A percentile compares a stretch with the other conserved stretches of the same genome.
These are phyloP conservation scores for Myxozyma udenii DNA, from an alignment of 805 yeast genomes.

Conservation along the genomic window DNA sequence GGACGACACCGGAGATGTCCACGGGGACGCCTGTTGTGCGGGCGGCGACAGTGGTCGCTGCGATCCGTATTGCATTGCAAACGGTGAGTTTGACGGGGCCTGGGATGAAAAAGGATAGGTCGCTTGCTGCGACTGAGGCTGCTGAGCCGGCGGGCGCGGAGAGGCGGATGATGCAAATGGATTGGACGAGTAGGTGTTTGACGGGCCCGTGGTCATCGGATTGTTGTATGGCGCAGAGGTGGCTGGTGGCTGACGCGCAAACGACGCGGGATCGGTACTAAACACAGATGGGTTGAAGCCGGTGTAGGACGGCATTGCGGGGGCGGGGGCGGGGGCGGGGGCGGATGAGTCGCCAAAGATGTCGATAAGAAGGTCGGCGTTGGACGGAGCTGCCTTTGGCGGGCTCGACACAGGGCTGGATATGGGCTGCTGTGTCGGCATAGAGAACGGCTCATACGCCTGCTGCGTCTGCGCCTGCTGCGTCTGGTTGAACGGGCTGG, in stretches of 20 bases:
- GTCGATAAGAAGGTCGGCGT: slow-evolving; percentile 16
- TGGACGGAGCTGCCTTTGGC: slow-evolving; percentile 31
- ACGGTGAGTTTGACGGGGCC: too few species aligned
- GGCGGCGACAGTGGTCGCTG: too few species aligned
- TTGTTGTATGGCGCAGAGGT: neutral
- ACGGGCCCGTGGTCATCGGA: neutral
- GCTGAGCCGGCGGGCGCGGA: neutral
- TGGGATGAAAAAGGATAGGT: too few species aligned
- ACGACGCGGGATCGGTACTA: too few species aligned
- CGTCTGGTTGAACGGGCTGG: neutral
- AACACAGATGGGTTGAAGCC: too few species aligned
- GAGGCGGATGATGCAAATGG: neutral
- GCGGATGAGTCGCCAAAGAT: slow-evolving; percentile 1
- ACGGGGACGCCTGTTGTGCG: too few species aligned
- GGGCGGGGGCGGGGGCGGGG: neutral
- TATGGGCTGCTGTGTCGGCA: neutral
- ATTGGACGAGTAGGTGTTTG: neutral
- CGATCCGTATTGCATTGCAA: too few species aligned
- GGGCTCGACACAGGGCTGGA: neutral
- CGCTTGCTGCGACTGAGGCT: too few species aligned
- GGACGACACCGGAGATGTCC: too few species aligned
- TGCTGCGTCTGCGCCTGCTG: neutral
- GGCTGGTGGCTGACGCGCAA: neutral
- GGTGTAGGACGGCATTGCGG: neutral
- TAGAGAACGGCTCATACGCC: slow-evolving; percentile 21